Conservation (phyloP, 2,329 filamentous ascomycete genomes). For the Emericellopsis atlantica region DNA sequence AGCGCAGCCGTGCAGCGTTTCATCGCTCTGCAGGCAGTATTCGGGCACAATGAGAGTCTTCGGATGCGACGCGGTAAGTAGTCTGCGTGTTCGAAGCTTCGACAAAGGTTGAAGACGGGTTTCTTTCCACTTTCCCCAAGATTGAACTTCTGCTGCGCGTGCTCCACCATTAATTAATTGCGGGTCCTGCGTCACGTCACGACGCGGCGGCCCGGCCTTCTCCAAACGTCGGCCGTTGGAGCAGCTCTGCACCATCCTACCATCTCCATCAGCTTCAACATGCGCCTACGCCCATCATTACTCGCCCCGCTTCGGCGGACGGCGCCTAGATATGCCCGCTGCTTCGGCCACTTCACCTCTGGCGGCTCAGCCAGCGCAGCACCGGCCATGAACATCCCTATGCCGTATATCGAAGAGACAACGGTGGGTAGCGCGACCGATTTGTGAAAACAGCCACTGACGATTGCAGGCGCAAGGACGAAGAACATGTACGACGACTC, state of each 20-base stretch:
- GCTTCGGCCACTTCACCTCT: constrained; percentile 27
- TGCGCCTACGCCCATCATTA: constrained; percentile 14
- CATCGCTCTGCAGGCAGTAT: constrained; percentile 9
- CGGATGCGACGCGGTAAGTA: too few relatives aligned
- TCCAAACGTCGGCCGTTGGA: too few relatives aligned
- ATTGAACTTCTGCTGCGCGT: too few relatives aligned
- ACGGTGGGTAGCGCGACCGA: constrained; percentile 16
- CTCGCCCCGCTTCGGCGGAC: constrained; percentile 17
- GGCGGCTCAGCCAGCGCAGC: constrained; percentile 5
- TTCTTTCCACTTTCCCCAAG: background rate
- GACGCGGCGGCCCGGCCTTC: too few relatives aligned
- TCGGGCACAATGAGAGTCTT: too few relatives aligned
- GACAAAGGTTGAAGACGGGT: too few relatives aligned
- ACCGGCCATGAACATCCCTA: constrained; percentile 30
- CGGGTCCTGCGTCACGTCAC: too few relatives aligned
- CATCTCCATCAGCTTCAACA: constrained; percentile 5
- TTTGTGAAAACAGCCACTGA: constrained; percentile 10
- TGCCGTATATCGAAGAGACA: constrained; percentile 43
- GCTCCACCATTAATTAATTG: too few relatives aligned
- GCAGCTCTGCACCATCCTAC: background rate
- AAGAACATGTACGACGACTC: constrained; percentile 52
- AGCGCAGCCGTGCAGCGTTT: constrained; percentile 9
- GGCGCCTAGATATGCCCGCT: constrained; percentile 21
- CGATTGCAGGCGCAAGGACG: constrained; percentile 55
- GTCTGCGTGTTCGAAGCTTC: too few relatives aligned